phyloP scores from a whole-genome alignment of 1,284 basidiomycete genomes.

The Apiotrichum akiyoshidainum region DNA sequence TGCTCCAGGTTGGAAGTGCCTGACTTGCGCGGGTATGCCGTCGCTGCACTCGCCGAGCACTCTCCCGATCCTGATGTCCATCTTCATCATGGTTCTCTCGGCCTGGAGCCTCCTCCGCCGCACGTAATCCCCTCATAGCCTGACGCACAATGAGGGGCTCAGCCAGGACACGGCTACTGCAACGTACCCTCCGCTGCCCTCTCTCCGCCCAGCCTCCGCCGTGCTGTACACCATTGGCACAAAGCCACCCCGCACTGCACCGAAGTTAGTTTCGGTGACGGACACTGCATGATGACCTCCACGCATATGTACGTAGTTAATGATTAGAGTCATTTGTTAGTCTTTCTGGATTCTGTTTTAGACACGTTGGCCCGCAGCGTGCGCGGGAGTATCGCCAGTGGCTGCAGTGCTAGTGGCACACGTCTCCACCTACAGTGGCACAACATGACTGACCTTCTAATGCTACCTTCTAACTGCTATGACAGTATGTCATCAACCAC shows the following conservation, averaged over 20 bases:
- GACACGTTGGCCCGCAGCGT: neutral
- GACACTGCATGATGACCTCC: slow-evolving; percentile 9
- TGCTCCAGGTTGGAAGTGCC: slow-evolving; percentile 64
- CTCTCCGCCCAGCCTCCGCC: neutral
- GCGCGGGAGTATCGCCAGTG: too few relatives aligned
- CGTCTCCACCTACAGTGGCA: too few relatives aligned
- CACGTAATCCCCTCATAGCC: neutral
- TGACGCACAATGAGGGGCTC: neutral
- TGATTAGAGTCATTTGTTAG: neutral
- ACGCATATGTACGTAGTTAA: slow-evolving; percentile 6
- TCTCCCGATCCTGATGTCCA: slow-evolving; percentile 63
- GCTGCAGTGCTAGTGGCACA: too few relatives aligned
- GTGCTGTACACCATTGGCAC: neutral
- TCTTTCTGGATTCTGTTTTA: neutral
- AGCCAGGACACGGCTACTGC: slow-evolving; percentile 38
- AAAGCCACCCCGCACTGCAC: neutral
- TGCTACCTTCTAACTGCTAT: too few relatives aligned
- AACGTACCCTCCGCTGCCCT: neutral
- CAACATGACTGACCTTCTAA: too few relatives aligned
- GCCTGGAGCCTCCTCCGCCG: slow-evolving; percentile 63
- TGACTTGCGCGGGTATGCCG: slow-evolving; percentile 60
- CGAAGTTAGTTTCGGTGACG: neutral
- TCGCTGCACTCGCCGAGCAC: slow-evolving; percentile 60
- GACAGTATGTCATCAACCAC: too few relatives aligned
- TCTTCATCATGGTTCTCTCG: slow-evolving; percentile 69